phyloP scores from a whole-genome alignment of 768 basidiomycete genomes.

The Kwoniella sp. region DNA sequence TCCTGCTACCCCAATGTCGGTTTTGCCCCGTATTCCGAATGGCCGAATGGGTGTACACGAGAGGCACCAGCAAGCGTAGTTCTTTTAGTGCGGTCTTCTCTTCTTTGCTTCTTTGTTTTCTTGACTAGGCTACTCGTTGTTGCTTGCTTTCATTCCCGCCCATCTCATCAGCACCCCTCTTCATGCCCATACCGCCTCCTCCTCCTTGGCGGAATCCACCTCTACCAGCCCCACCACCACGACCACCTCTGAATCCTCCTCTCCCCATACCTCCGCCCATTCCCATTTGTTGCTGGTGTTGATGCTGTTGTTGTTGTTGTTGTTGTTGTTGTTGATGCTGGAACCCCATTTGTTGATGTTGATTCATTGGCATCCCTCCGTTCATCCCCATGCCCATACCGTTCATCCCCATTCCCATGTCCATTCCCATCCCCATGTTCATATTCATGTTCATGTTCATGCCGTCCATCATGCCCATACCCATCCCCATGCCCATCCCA shows the following conservation, averaged over 20 bases:
- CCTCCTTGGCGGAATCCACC: conserved; percentile 6
- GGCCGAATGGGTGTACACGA: too few species aligned
- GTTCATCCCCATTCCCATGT: neutral
- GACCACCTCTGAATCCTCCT: conserved; percentile 21
- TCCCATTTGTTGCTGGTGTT: conserved; percentile 8
- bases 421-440: conserved; percentile 23
- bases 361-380: neutral
- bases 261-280: conserved; percentile 8
- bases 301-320: neutral
- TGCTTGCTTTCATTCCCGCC: conserved; percentile 12
- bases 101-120: too few species aligned
- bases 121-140: conserved; percentile 19
- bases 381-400: neutral
- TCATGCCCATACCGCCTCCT: neutral
- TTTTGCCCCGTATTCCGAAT: too few species aligned
- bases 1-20: too few species aligned
- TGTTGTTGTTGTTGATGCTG: conserved; percentile 11
- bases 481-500: conserved; percentile 27
- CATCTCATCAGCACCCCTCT: conserved; percentile 17
- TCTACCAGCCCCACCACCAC: conserved; percentile 11
- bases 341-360: neutral
- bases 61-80: too few species aligned
- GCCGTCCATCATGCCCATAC: conserved; percentile 55
- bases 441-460: conserved; percentile 20
- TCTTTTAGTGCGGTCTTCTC: too few species aligned